Base-by-base conservation (phyloP, 2,329 filamentous ascomycete species). In the Aspergillus caelatus region DNA sequence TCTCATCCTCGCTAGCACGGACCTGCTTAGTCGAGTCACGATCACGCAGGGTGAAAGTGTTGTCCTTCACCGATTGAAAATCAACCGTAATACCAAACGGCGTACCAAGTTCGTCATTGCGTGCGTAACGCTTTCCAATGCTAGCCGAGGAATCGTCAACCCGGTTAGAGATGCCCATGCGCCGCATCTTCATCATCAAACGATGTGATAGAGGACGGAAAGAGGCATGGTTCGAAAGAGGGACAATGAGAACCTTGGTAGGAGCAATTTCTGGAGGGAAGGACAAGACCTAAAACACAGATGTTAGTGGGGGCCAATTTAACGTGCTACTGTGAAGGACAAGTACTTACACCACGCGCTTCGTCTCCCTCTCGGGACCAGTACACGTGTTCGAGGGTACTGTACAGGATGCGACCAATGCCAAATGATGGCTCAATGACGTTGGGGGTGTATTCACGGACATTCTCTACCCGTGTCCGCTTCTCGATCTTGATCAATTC, bases 401-500 rank as follows among this genome's bases (percentile, higher is more conserved):
- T 89, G 83, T 97, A 98, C 63, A 98, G 83, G 67, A 98, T 97
- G 72, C 94, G 89, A 64, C 94, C 95, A 74, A 98, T 96, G 84
- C 94, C 94, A 73, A 98, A 99, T 0, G 94, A 98, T 1, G 94
- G 95, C 82, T 99, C 95, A 71, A 98, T 96, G 55, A 96, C 93
- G 75, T 97, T 97, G 64, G 94, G 94, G 0, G 91, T 96, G 82
- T 92, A 99, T 78, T 97, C 94, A 72, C 95, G 88, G 63, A 89
- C 88, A 76, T 96, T 90, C 79, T 97, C 92, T 4, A 89, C 86
- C 67, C 93, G 86, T 70, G 90, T 96, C 71, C 89, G 88, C 82
- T 91, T 93, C 82, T 94, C 91, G 71, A 98, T 93, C 63, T 84
- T 87, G 75, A 99, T 84, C 56, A 96, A 85, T 65, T 97, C 93